Evolutionary conservation across 768 basidiomycete species (phyloP).

Genomic region (Strobilomyces confusus): DNA sequence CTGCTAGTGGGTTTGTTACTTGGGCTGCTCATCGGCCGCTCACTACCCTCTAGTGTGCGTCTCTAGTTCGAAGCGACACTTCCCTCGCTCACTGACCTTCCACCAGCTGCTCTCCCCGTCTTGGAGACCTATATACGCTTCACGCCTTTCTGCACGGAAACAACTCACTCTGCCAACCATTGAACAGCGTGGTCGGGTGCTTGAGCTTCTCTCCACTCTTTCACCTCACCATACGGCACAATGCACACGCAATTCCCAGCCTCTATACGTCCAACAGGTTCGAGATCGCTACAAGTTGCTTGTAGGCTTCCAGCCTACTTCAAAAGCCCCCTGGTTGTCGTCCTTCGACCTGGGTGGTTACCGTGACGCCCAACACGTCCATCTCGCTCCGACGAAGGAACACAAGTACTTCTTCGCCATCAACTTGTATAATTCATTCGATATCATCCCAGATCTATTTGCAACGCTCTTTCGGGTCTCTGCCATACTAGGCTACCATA

Average conservation of each 20-base stretch:
- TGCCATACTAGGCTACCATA: constrained; percentile 91
- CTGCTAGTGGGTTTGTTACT: constrained; percentile 58
- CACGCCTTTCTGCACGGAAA: constrained; percentile 53
- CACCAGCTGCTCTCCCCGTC: constrained; percentile 30
- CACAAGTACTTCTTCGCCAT: constrained; percentile 99
- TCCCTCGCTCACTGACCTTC: background rate
- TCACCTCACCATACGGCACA: constrained; percentile 91
- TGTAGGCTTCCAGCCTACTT: constrained; percentile 67
- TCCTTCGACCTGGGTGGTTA: constrained; percentile 44
- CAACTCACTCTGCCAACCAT: constrained; percentile 72
- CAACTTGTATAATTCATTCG: constrained; percentile 99
- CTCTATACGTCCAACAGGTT: constrained; percentile 81
- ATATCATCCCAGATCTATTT: constrained; percentile 95
- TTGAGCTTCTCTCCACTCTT: constrained; percentile 82
- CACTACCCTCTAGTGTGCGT: constrained; percentile 38
- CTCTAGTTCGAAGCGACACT: background rate
- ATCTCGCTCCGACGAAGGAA: constrained; percentile 44
- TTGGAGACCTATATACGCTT: constrained; percentile 50
- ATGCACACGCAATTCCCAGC: constrained; percentile 83
- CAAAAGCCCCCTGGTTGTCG: constrained; percentile 58
- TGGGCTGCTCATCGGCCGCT: constrained; percentile 54
- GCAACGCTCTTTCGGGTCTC: constrained; percentile 93
- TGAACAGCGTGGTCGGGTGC: constrained; percentile 80
- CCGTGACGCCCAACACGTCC: constrained; percentile 38
- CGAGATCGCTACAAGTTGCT: constrained; percentile 81